Percentiles rank a stretch among this genome's conserved stretches.
Evolutionary conservation across 1,139 yeast genomes (phyloP).

Genomic region (Debaryomycetaceae sp.): DNA sequence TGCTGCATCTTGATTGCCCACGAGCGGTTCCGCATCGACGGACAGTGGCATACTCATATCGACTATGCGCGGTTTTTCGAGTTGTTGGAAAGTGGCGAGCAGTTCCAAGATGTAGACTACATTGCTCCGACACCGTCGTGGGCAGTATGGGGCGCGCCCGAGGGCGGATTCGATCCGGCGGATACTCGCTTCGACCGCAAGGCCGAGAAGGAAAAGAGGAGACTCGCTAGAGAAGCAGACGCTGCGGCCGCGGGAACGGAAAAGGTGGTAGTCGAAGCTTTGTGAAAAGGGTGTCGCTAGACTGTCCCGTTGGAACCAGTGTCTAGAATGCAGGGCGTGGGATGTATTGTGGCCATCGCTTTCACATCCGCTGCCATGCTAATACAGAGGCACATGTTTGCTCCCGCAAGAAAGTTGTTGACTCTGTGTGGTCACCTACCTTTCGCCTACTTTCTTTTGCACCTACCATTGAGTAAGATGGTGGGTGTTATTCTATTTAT

Average conservation of each 20-base stretch:
- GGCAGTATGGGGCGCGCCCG: constrained; percentile 82
- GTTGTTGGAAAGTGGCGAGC: constrained; percentile 49
- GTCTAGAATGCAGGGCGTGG: too few species aligned
- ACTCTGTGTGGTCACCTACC: too few species aligned
- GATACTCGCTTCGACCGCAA: constrained; percentile 63
- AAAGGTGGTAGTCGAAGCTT: too few species aligned
- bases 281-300: too few species aligned
- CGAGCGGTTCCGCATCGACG: constrained; percentile 55
- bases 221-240: constrained; percentile 25
- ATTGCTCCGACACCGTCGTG: constrained; percentile 73
- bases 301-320: too few species aligned
- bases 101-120: constrained; percentile 74
- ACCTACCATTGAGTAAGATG: too few species aligned
- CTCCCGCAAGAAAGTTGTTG: too few species aligned
- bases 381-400: too few species aligned
- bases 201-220: constrained; percentile 48
- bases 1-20: constrained; percentile 86
- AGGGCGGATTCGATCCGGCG: constrained; percentile 85
- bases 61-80: constrained; percentile 72
- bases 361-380: too few species aligned
- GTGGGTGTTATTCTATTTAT: too few species aligned
- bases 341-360: too few species aligned
- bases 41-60: constrained; percentile 82
- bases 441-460: too few species aligned
- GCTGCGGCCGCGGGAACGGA: constrained; percentile 4